Percentiles rank a stretch among this genome's conserved stretches.
phyloP scores from a whole-genome alignment of 345 rosid species.

The Pelargonium nanum region DNA sequence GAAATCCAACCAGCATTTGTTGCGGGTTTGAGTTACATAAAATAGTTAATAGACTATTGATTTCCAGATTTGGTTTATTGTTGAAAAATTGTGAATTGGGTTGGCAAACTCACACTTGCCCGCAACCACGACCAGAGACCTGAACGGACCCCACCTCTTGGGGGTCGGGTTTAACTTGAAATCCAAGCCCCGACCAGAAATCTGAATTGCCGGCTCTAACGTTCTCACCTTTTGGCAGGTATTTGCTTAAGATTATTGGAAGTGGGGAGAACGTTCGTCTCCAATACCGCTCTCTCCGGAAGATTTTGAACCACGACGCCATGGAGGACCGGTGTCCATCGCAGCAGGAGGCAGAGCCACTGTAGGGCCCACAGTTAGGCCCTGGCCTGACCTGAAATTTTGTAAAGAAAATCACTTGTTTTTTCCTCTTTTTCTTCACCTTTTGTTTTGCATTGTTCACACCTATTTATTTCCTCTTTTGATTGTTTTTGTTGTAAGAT shows the following conservation, averaged over 20 bases:
- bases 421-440: too few species aligned
- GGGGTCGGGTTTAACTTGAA: too few species aligned
- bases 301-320: slow-evolving; percentile 28
- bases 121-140: too few species aligned
- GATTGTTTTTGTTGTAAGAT: too few species aligned
- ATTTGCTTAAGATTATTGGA: slow-evolving; percentile 62
- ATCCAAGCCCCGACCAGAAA: not conserved
- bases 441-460: not conserved
- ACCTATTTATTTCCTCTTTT: not conserved
- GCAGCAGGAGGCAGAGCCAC: slow-evolving; percentile 14
- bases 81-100: too few species aligned
- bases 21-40: too few species aligned
- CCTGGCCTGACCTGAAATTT: not conserved
- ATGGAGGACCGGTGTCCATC: slow-evolving; percentile 43
- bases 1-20: too few species aligned
- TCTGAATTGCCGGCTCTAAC: not conserved
- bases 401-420: not conserved
- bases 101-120: too few species aligned
- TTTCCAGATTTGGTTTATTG: too few species aligned
- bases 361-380: not conserved
- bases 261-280: slow-evolving; percentile 84
- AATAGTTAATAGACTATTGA: too few species aligned
- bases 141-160: too few species aligned
- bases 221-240: slow-evolving; percentile 35
- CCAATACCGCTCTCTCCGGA: slow-evolving; percentile 84